Percentiles rank a stretch among this genome's conserved stretches.
Conservation (phyloP, 441 rosid genomes). For the Populus trichocarpa region DNA sequence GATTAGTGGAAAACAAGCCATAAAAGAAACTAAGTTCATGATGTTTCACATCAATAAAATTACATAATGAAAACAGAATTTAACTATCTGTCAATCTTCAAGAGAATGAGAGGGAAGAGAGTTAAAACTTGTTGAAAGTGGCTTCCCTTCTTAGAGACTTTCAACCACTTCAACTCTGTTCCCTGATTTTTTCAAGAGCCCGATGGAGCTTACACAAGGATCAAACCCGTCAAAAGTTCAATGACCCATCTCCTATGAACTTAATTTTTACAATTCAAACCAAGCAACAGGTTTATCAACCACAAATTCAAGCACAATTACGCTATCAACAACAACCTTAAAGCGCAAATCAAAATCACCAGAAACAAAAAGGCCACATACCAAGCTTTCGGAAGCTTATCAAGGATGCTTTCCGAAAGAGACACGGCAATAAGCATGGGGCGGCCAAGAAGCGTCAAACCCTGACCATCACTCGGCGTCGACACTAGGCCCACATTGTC, state of each 20-base stretch:
- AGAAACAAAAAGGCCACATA: slow-evolving; percentile 26
- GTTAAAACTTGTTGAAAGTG: not conserved
- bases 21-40: not conserved
- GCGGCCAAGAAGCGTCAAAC: slow-evolving; percentile 60
- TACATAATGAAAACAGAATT: not conserved
- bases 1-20: not conserved
- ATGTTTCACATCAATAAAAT: not conserved
- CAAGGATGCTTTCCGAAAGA: slow-evolving; percentile 46
- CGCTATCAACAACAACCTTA: not conserved
- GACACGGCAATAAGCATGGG: slow-evolving; percentile 81
- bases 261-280: not conserved
- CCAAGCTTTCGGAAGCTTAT: slow-evolving; percentile 86
- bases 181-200: not conserved
- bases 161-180: not conserved
- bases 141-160: not conserved
- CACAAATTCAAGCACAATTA: not conserved
- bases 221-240: not conserved
- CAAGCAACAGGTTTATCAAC: not conserved
- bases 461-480: slow-evolving; percentile 25
- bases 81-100: not conserved
- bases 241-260: not conserved
- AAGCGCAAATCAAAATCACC: not conserved
- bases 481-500: slow-evolving; percentile 22
- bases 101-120: not conserved
- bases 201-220: not conserved